phyloP scores from a whole-genome alignment of 78 protist genomes.

The Parvularia atlantis region DNA sequence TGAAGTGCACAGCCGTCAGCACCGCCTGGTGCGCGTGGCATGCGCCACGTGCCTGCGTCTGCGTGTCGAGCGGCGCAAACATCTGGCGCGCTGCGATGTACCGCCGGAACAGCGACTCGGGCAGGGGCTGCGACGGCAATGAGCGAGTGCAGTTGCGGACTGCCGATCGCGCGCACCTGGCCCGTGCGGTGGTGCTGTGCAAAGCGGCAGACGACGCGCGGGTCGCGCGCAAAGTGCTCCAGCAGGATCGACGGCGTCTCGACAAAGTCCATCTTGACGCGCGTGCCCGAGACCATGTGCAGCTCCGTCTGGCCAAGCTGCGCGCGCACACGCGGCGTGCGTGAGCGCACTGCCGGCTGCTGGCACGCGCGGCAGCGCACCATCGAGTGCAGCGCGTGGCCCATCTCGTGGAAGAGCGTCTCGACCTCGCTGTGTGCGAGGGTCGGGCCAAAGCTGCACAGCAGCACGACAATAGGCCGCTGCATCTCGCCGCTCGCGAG shows the following conservation, averaged over 20 bases:
- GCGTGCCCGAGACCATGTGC: constrained; percentile 10
- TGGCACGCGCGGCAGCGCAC: too few relatives aligned
- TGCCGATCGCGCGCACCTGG: too few relatives aligned
- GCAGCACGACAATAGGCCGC: too few relatives aligned
- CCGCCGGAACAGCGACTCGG: not conserved
- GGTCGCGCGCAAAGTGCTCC: constrained; percentile 32
- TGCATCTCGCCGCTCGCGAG: too few relatives aligned
- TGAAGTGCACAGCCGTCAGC: too few relatives aligned
- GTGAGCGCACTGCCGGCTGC: too few relatives aligned
- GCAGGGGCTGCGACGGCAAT: too few relatives aligned
- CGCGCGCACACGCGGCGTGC: too few relatives aligned
- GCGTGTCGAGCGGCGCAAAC: not conserved
- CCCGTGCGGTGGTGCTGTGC: constrained; percentile 19
- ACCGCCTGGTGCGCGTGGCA: not conserved
- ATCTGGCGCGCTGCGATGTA: not conserved
- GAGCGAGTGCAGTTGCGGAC: too few relatives aligned
- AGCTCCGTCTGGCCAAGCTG: too few relatives aligned
- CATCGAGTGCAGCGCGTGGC: constrained; percentile 28
- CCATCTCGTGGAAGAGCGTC: constrained; percentile 32
- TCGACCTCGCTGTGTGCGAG: not conserved
- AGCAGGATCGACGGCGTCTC: constrained; percentile 22
- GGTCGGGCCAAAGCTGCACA: too few relatives aligned
- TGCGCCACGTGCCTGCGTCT: not conserved
- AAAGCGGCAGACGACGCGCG: constrained; percentile 11
- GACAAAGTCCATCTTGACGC: constrained; percentile 19